Percentiles rank a stretch among this genome's conserved stretches.
Conservation (phyloP, 2,329 filamentous ascomycete species). For the Phaeosphaeriaceae sp. region DNA sequence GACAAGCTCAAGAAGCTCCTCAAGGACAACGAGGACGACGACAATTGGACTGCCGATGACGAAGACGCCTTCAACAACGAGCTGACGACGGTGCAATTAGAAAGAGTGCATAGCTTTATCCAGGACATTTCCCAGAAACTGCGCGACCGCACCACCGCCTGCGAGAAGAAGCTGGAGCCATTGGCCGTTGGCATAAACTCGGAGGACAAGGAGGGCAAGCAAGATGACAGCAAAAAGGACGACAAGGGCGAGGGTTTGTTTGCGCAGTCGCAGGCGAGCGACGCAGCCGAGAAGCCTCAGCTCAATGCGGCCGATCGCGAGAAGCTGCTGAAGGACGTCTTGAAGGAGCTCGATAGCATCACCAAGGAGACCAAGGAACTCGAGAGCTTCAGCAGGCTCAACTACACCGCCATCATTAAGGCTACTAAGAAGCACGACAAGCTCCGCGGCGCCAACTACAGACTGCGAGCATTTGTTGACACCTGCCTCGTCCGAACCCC, state of each 20-base stretch:
- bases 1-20: slow-evolving; percentile 88
- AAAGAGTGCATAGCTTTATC: slow-evolving; percentile 94
- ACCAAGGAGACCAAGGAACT: slow-evolving; percentile 91
- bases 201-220: slow-evolving; percentile 24
- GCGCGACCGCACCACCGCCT: slow-evolving; percentile 77
- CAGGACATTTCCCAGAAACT: slow-evolving; percentile 80
- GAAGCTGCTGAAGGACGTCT: slow-evolving; percentile 70
- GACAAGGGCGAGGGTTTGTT: slow-evolving; percentile 19
- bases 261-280: slow-evolving; percentile 22
- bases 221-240: slow-evolving; percentile 7
- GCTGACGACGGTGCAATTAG: slow-evolving; percentile 90
- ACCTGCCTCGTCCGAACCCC: slow-evolving; percentile 86
- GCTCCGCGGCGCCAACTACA: slow-evolving; percentile 84
- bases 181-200: slow-evolving; percentile 52
- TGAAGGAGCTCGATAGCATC: slow-evolving; percentile 83
- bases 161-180: slow-evolving; percentile 69
- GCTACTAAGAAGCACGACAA: slow-evolving; percentile 99
- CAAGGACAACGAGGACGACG: slow-evolving; percentile 70
- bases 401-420: slow-evolving; percentile 97
- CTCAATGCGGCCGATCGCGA: slow-evolving; percentile 52
- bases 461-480: slow-evolving; percentile 88
- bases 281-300: slow-evolving; percentile 32
- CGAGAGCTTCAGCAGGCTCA: slow-evolving; percentile 93
- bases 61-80: slow-evolving; percentile 95
- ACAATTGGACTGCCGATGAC: slow-evolving; percentile 88